Percentiles rank a stretch among this genome's conserved stretches.
These are phyloP conservation scores for Cucurbita moschata DNA, from an alignment of 306 rosid genomes.

Conservation along the genomic window DNA sequence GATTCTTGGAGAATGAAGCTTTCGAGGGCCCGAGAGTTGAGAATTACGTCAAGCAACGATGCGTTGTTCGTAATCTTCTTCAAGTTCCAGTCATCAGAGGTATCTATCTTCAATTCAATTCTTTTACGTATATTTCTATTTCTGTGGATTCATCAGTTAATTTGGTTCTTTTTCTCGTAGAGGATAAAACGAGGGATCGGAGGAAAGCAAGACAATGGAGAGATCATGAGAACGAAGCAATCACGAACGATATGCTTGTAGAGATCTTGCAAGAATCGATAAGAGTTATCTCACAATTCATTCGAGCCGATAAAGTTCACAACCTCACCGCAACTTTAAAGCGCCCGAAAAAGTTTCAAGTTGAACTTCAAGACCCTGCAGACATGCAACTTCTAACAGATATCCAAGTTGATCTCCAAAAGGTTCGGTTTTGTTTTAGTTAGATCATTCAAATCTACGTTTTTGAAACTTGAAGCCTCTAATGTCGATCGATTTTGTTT, in stretches of 20 bases:
- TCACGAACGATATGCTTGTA: slow-evolving; percentile 36
- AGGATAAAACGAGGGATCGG: slow-evolving; percentile 34
- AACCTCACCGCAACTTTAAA: slow-evolving; percentile 10
- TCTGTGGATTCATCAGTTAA: too few species aligned
- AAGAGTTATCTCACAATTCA: slow-evolving; percentile 51
- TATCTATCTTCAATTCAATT: background rate
- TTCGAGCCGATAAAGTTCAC: slow-evolving; percentile 42
- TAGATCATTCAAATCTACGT: too few species aligned
- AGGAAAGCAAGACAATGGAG: slow-evolving; percentile 23
- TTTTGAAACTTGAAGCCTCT: too few species aligned
- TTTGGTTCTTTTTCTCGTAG: slow-evolving; percentile 14
- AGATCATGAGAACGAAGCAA: slow-evolving; percentile 14
- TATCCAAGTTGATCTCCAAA: slow-evolving; percentile 45
- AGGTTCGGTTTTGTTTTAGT: slow-evolving; percentile 12
- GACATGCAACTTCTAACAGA: slow-evolving; percentile 40
- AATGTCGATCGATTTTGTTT: background rate
- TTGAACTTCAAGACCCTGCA: slow-evolving; percentile 48
- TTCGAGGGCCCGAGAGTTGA: slow-evolving; percentile 50
- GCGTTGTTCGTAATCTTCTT: slow-evolving; percentile 40
- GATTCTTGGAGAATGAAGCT: slow-evolving; percentile 50
- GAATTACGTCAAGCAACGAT: slow-evolving; percentile 41
- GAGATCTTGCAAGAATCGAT: slow-evolving; percentile 59
- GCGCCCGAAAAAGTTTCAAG: slow-evolving; percentile 15
- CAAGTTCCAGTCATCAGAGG: slow-evolving; percentile 61
- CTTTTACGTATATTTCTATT: too few species aligned